Evolutionary conservation across 495 filamentous ascomycete species (phyloP).

Genomic region (Lasiosphaeriaceae sp.): DNA sequence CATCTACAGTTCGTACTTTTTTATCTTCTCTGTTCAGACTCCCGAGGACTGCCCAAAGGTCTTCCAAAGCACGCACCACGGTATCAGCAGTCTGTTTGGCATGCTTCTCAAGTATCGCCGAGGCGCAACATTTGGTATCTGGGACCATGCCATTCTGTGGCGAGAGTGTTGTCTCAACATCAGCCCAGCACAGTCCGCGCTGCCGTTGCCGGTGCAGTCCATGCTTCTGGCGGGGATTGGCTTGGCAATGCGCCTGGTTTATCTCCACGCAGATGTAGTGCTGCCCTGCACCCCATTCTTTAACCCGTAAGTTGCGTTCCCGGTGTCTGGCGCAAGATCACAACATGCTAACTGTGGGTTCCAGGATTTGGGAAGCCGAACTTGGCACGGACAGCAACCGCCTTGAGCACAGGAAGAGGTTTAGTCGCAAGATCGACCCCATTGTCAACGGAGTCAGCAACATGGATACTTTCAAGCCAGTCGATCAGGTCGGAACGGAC

Average conservation of each 20-base stretch:
- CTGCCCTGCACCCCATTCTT: conserved; percentile 64
- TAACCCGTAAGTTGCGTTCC: conserved; percentile 42
- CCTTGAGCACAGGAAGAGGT: conserved; percentile 56
- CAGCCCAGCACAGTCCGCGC: conserved; percentile 18
- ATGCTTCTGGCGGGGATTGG: conserved; percentile 42
- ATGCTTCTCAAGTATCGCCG: conserved; percentile 64
- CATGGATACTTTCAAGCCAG: conserved; percentile 60
- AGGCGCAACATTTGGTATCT: conserved; percentile 59
- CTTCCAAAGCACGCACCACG: conserved; percentile 66
- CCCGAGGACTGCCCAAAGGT: conserved; percentile 60
- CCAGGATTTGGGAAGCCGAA: conserved; percentile 59
- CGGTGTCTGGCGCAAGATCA: neutral
- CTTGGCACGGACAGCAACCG: conserved; percentile 57
- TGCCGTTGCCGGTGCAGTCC: conserved; percentile 43
- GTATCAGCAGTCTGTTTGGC: conserved; percentile 60
- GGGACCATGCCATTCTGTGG: conserved; percentile 67
- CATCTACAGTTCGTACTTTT: conserved; percentile 63
- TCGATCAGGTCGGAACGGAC: neutral
- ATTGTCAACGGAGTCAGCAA: conserved; percentile 66
- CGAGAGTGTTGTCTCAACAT: conserved; percentile 56
- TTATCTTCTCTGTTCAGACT: conserved; percentile 65
- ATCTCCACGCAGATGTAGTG: conserved; percentile 62
- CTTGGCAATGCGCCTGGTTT: conserved; percentile 21
- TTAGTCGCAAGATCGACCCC: conserved; percentile 61
- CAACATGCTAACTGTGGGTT: neutral